phyloP scores from a whole-genome alignment of 1,284 basidiomycete genomes.

The Leccinum pachyderme region DNA sequence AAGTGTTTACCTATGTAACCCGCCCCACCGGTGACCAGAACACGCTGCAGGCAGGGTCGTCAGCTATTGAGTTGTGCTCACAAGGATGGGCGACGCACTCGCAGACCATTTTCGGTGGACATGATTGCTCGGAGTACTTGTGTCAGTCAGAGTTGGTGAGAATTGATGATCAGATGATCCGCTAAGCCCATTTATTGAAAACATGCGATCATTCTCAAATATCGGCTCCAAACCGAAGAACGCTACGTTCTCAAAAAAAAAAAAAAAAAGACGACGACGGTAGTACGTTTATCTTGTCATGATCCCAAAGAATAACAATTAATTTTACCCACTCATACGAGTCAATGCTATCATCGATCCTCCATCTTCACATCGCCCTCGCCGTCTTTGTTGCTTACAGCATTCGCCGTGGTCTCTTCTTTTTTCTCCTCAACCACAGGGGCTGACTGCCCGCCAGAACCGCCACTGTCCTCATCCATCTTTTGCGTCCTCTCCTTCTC shows the following conservation, averaged over 20 bases:
- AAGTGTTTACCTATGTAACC: constrained; percentile 72
- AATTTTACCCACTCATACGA: background rate
- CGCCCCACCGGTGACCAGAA: constrained; percentile 80
- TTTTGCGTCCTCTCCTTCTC: constrained; percentile 30
- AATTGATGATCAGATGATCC: constrained; percentile 6
- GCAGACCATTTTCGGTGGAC: constrained; percentile 31
- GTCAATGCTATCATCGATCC: constrained; percentile 22
- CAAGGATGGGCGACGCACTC: constrained; percentile 29
- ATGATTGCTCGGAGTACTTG: constrained; percentile 15
- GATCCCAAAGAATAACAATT: background rate
- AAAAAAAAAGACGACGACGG: background rate
- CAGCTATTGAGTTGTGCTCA: constrained; percentile 2
- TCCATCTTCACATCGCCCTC: constrained; percentile 62
- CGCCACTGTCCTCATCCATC: constrained; percentile 32
- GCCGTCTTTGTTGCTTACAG: constrained; percentile 26
- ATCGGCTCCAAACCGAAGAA: background rate
- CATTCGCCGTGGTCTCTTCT: constrained; percentile 4
- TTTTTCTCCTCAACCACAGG: constrained; percentile 19
- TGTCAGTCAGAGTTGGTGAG: constrained; percentile 5
- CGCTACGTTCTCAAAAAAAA: background rate
- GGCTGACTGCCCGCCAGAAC: constrained; percentile 13
- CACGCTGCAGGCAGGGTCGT: constrained; percentile 46
- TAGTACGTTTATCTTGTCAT: too few relatives aligned
- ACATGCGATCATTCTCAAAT: constrained; percentile 14
- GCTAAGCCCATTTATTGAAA: constrained; percentile 11